Evolutionary conservation across 306 rosid genomes (phyloP), one percentile per base, ranked within the genome.

Genomic region (Glycine latifolia): DNA sequence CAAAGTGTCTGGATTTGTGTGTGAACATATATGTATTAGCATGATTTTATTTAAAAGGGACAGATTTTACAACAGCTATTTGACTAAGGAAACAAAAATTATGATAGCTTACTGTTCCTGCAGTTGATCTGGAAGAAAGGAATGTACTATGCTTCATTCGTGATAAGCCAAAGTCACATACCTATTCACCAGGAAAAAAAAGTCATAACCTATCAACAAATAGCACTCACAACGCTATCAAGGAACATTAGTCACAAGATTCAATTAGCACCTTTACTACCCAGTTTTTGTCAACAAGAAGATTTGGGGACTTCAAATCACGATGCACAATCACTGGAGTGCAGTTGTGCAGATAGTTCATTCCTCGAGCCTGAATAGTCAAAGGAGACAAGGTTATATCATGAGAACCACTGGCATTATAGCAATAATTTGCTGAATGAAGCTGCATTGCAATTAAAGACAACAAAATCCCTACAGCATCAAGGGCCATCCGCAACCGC

Each of bases 281-380:
- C 99, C 99, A 93, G 68, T 96, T 93, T 85, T 86, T 92, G 83
- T 96, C 99, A 62, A 96, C 99, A 47, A 96, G 98, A 78, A 96
- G 97, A 88, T 95, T 95, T 58, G 99, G 99, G 79, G 99, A 93
- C 88, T 96, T 96, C 90, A 96, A 89, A 84, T 96, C 99, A 67
- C 99, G 98, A 77, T 96, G 99, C 67, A 96, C 99, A 78, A 96
- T 86, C 26, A 92, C 89, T 15, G 99, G 99, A 67, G 89, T 79
- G 91, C 92, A 87, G 79, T 69, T 96, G 86, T 96, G 99, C 92
- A 96, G 89, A 86, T 96, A 93, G 84, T 93, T 96, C 99, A 96
- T 93, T 86, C 99, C 99, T 67, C 99, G 97, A 61, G 99, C 99
- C 99, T 96, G 87, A 81, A 85, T 56, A 73, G 69, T 81, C 79